Conservation (phyloP, 352 stramenopile species). For the Thalassiosira mediterranea region DNA sequence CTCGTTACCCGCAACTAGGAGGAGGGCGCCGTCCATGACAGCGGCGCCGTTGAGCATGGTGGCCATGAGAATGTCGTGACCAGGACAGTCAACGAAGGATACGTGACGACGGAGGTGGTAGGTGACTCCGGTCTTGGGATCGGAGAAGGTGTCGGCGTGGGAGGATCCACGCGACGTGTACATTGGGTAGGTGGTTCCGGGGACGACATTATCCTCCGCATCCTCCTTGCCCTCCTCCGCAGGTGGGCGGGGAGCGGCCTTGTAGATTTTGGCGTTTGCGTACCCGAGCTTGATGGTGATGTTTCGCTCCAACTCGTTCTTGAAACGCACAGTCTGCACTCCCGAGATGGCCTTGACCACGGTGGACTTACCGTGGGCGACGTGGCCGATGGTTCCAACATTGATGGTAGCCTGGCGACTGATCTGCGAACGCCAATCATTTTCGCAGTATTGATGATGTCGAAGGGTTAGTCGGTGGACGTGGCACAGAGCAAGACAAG, state of each 20-base stretch:
- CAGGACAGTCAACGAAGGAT: constrained; percentile 99
- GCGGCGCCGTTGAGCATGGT: constrained; percentile 99
- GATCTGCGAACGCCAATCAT: constrained; percentile 81
- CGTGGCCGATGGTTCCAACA: constrained; percentile 99
- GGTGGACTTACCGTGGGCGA: constrained; percentile 99
- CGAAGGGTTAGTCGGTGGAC: background rate
- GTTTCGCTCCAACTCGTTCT: constrained; percentile 99
- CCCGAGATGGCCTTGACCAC: constrained; percentile 99
- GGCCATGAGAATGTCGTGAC: constrained; percentile 99
- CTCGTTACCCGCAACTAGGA: constrained; percentile 94
- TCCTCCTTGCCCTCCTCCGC: constrained; percentile 54
- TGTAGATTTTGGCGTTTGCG: constrained; percentile 99
- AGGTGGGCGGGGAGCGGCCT: constrained; percentile 63
- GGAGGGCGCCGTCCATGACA: constrained; percentile 99
- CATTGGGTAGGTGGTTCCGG: constrained; percentile 45
- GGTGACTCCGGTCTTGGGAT: constrained; percentile 70
- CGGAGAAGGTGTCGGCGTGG: constrained; percentile 85
- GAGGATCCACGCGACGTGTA: constrained; percentile 84
- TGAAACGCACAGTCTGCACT: constrained; percentile 95
- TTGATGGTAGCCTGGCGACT: constrained; percentile 98
- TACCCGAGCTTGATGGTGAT: constrained; percentile 99
- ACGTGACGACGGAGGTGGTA: constrained; percentile 92
- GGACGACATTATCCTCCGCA: constrained; percentile 36
- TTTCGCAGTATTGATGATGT: too few relatives aligned
- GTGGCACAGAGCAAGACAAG: too few relatives aligned